Conservation (phyloP, 225 moss, liverwort and hornwort species). For the Asterella californica region DNA sequence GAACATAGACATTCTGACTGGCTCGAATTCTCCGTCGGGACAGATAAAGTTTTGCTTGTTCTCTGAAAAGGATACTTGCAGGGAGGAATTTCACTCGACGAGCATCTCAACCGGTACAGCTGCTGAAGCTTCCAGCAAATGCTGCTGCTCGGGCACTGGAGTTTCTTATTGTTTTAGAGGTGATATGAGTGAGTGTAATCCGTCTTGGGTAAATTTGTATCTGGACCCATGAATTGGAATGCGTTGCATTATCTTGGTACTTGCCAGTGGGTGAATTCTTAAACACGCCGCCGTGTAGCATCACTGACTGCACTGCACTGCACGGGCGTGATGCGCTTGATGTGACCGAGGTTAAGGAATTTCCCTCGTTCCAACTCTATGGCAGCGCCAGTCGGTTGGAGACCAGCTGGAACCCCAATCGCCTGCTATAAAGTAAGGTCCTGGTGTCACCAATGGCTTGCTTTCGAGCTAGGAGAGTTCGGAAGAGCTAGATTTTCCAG, state of each 20-base stretch:
- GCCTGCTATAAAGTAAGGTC: slow-evolving; percentile 30
- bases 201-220: slow-evolving; percentile 3
- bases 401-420: slow-evolving; percentile 18
- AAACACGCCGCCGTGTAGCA: background rate
- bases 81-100: background rate
- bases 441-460: slow-evolving; percentile 35
- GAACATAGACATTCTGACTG: background rate
- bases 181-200: background rate
- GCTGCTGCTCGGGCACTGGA: background rate
- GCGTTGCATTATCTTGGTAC: background rate
- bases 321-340: background rate
- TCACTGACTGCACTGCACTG: background rate
- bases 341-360: background rate
- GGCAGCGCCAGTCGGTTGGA: slow-evolving; percentile 1
- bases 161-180: background rate
- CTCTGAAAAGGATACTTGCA: background rate
- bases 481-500: slow-evolving; percentile 19
- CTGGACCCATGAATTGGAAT: background rate
- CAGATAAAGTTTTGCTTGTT: background rate
- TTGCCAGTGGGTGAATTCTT: background rate
- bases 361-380: background rate
- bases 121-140: background rate
- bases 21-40: background rate
- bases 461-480: background rate
- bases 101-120: background rate